Evolutionary conservation across 805 yeast genomes (phyloP).

Genomic region (Sugiyamaella floridensis): DNA sequence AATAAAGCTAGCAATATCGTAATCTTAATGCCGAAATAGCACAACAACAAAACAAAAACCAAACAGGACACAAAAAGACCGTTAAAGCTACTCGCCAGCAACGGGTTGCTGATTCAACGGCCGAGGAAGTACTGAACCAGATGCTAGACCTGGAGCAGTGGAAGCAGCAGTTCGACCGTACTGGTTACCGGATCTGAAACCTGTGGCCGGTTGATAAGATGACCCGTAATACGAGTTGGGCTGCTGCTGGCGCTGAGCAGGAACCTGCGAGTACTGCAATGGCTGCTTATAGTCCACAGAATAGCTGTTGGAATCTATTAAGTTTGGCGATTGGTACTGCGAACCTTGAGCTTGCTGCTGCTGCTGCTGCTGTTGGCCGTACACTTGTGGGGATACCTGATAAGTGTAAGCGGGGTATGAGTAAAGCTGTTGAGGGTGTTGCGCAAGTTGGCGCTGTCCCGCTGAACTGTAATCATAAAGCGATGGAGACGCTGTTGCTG

Average conservation of each 20-base stretch:
- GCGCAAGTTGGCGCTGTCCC: slow-evolving; percentile 1
- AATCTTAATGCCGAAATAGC: too few species aligned
- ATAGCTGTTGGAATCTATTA: background rate
- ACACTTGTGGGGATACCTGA: background rate
- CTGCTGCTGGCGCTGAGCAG: background rate
- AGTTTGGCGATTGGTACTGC: background rate
- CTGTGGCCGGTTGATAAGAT: background rate
- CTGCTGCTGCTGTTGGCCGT: background rate
- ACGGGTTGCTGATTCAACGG: background rate
- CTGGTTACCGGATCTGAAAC: background rate
- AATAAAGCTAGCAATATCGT: too few species aligned
- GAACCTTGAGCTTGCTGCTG: background rate
- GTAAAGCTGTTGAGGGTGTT: slow-evolving; percentile 2
- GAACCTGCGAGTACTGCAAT: background rate
- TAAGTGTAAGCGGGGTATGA: slow-evolving; percentile 1
- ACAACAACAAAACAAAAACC: too few species aligned
- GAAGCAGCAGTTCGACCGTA: background rate
- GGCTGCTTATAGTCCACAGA: background rate
- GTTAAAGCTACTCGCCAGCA: background rate
- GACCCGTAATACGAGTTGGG: background rate
- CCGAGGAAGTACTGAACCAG: background rate
- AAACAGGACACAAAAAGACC: too few species aligned
- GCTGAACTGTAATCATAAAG: background rate
- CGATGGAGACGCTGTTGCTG: slow-evolving; percentile 1
- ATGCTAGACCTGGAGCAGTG: background rate